These are phyloP conservation scores for Endogone sp. DNA, from an alignment of 192 early-diverging fungal genomes.

Conservation along the genomic window DNA sequence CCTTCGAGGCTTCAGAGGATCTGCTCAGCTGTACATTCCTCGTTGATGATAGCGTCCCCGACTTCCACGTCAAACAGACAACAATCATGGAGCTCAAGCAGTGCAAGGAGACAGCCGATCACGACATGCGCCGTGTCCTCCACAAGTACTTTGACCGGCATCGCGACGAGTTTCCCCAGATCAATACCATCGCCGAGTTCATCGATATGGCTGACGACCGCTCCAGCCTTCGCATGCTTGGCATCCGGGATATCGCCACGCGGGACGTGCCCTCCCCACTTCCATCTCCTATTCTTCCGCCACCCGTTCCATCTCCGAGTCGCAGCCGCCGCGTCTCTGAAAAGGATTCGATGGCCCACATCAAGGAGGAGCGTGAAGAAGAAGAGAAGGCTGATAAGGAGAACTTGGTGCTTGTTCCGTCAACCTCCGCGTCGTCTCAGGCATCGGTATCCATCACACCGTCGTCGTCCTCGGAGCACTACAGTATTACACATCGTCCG, in stretches of 20 bases:
- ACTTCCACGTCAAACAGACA: not conserved
- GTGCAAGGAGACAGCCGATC: not conserved
- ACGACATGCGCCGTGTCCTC: not conserved
- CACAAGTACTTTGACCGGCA: not conserved
- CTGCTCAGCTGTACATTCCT: not conserved
- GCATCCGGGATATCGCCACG: not conserved
- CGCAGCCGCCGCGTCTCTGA: constrained; percentile 4
- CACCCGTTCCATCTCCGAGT: not conserved
- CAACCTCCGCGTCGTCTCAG: not conserved
- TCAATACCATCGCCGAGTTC: not conserved
- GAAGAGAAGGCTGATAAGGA: not conserved
- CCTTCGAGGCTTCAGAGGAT: constrained; percentile 1
- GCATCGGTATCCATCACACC: not conserved
- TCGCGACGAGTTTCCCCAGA: not conserved
- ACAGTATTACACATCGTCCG: not conserved
- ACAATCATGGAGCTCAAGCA: not conserved
- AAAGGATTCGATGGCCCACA: not conserved
- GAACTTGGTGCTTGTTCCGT: not conserved
- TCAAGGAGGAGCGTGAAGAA: not conserved
- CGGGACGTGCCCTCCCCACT: not conserved
- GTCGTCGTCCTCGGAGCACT: not conserved
- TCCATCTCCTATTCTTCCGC: not conserved
- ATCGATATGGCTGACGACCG: not conserved
- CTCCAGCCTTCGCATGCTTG: not conserved
- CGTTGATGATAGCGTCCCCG: not conserved